Evolutionary conservation across 768 basidiomycete genomes (phyloP), one percentile per base, ranked within the genome.

Genomic region (Collybia sordida): DNA sequence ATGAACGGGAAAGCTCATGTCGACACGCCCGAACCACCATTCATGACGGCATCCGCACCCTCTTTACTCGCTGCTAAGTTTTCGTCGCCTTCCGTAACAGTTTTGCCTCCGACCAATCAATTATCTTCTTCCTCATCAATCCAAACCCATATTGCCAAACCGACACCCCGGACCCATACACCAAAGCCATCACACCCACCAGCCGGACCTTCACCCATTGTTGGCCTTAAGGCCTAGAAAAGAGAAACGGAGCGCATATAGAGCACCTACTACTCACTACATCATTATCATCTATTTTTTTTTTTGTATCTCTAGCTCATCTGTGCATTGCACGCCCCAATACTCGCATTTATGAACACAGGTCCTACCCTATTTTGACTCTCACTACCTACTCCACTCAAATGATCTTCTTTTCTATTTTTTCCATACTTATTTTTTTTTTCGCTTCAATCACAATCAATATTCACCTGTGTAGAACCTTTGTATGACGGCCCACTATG

Each of bases 171-270:
- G 34, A 58, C 63, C 53, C 57, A 60, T 42, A 58, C 62, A 22
- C 51, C 61, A 15, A 42, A 58, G 48, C 52, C 64, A 11, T 53
- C 57, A n/a, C 57, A 58, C 40, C 45, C 58, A 4, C 55, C 59
- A 4, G 47, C 56, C 19, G 46, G 48, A n/a, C 55, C 57, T 18
- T 50, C 59, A 6, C 53, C 63, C n/a, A 49, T 64, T 27, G 56
- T 65, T 25, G 63, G 61, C 27, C 62, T 66, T 48, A 63, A 62
- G 55, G 64, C 64, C 55, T 66, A 59, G 55, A 54, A 17, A 15
- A 43, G 35, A 15, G 22, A 17, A 35, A 14, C 9, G 31, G 31
- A 31, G 31, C 31, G 11, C 31, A 31, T 12, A 4, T 31, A 31
- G 31, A 31, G 31, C 31, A 31, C 31, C 31, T 11, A 7, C 31